Conservation (phyloP, 257 asterid genomes). For the Scutellaria minor region DNA sequence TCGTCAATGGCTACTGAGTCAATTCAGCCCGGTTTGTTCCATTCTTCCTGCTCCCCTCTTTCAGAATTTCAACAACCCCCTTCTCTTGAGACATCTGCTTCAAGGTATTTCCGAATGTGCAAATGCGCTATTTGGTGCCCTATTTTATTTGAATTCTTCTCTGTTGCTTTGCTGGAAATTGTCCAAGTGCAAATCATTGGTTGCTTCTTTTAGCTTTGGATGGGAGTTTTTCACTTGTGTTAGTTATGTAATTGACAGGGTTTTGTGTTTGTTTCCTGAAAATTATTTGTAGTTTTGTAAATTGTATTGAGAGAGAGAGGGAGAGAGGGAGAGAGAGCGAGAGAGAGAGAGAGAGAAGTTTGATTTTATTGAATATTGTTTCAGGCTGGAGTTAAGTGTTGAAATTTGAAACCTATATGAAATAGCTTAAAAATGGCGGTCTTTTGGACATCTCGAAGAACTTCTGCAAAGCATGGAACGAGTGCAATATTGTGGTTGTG, state of each 20-base stretch:
- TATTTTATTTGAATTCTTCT: background rate
- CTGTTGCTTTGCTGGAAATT: conserved; percentile 7
- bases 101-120: conserved; percentile 2
- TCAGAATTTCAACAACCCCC: conserved; percentile 11
- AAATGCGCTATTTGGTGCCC: background rate
- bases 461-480: conserved; percentile 34
- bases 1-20: conserved; percentile 37
- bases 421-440: conserved; percentile 34
- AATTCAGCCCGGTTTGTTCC: conserved; percentile 32
- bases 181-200: conserved; percentile 1
- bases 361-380: conserved; percentile 12
- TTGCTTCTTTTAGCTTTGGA: conserved; percentile 16
- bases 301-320: background rate
- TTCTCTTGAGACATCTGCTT: conserved; percentile 15
- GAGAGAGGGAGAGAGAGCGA: background rate
- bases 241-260: background rate
- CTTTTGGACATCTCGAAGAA: conserved; percentile 32
- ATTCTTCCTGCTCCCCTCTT: conserved; percentile 1
- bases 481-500: conserved; percentile 46
- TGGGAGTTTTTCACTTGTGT: background rate
- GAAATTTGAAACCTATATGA: conserved; percentile 34
- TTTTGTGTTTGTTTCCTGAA: background rate
- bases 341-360: conserved; percentile 20
- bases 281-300: background rate
- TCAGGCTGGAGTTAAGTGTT: conserved; percentile 39